Base-by-base conservation (phyloP, 768 basidiomycete species). In the Collybia mongolica region DNA sequence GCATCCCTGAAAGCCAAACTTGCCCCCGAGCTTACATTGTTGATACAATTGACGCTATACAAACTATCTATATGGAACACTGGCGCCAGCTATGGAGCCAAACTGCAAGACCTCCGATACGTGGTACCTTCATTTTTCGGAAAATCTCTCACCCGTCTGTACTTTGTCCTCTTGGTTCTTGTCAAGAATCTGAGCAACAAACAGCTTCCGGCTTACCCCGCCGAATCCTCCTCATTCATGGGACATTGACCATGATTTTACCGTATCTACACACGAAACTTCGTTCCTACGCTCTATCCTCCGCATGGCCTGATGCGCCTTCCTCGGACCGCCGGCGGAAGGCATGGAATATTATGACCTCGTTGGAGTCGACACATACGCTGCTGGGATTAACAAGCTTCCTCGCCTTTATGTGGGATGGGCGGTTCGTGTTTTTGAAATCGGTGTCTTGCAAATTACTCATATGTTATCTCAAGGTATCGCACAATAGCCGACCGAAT, bases 231-330 rank as follows among this genome's bases (percentile, higher is more conserved):
- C 55, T 87, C 7, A 58, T 85, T 2, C 93, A 97, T 58, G 83
- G 85, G 20, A 56, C 78, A 7, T 67, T 95, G 44, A 91, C 91
- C 0, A 75, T 93, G 29, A 56, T 93, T 36, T 60, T 88, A 1
- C 90, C 91, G 1, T 97, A 97, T 62, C 50, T 93, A 5, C 84
- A 93, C 62, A 77, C 76, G 36, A 88, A 90, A 43, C 59, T 95
- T 42, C 82, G 90, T 32, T 62, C 76, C 2, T 76, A 89, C 64
- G 93, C 92, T 1, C 73, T 97, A 18, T 91, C 91, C 1, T 74
- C 74, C 54, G 84, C 93, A 38, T 97, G 94, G 94, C 93, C 93
- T 1, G 94, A 97, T 64, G 81, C 88, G 2, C 94, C 94, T 2
- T 82, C 86, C 23, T 84, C 82, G 39, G 90, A 94, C 67, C 72